These are phyloP conservation scores for Piper longum DNA, from an alignment of 164 flowering plant species.

Conservation along the genomic window DNA sequence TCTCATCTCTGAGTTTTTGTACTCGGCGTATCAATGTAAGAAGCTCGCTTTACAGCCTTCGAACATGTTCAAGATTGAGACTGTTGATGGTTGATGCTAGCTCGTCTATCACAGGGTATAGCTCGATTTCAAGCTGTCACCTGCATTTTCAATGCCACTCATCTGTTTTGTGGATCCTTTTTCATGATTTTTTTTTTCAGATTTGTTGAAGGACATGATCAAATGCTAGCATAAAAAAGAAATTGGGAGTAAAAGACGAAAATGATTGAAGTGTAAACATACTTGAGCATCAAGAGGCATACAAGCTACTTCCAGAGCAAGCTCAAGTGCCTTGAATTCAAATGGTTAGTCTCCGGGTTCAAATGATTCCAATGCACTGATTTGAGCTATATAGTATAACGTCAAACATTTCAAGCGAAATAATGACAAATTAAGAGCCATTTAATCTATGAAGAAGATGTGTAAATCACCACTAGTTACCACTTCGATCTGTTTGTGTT, in stretches of 20 bases:
- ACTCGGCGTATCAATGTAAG: constrained; percentile 85
- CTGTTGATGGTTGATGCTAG: constrained; percentile 74
- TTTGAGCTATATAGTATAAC: not conserved
- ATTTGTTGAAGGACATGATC: not conserved
- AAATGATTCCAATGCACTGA: constrained; percentile 3
- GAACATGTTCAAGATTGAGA: constrained; percentile 78
- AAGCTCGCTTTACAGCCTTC: constrained; percentile 82
- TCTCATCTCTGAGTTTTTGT: constrained; percentile 95
- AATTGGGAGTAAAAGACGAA: no score
- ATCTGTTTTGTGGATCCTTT: not conserved
- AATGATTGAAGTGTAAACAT: not conserved
- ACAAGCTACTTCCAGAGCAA: constrained; percentile 88
- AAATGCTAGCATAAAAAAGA: not conserved
- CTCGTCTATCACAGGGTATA: constrained; percentile 86
- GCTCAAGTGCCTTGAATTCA: constrained; percentile 89
- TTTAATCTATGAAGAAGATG: not conserved
- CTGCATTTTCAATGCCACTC: constrained; percentile 16
- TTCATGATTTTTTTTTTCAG: not conserved
- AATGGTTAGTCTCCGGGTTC: constrained; percentile 82
- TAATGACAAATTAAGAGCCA: not conserved
- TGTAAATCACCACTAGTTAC: constrained; percentile 19
- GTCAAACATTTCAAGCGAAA: not conserved
- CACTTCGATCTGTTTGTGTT: constrained; percentile 44
- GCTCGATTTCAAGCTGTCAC: constrained; percentile 75
- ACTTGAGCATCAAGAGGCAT: constrained; percentile 89